These are phyloP conservation scores for Hypholoma fasciculare DNA, from an alignment of 768 basidiomycete genomes.

Conservation along the genomic window DNA sequence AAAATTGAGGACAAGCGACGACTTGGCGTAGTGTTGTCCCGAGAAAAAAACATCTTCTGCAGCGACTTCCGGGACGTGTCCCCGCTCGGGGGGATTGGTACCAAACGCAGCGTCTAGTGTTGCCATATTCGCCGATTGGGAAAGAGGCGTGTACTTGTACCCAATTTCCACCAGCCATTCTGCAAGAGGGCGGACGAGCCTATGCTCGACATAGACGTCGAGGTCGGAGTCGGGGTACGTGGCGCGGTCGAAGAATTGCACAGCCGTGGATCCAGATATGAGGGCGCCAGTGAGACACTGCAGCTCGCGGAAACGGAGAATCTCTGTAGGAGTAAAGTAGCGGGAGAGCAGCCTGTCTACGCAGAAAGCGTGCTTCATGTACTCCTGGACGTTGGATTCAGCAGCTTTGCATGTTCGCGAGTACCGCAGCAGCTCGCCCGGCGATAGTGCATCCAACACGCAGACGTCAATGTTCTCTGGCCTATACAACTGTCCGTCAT, in stretches of 20 bases:
- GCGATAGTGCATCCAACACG: neutral
- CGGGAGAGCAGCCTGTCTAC: neutral
- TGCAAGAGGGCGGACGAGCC: neutral
- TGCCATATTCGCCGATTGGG: neutral
- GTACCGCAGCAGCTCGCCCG: neutral
- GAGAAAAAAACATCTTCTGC: neutral
- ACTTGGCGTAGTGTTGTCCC: neutral
- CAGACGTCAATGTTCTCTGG: neutral
- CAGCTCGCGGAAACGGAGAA: neutral
- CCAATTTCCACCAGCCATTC: neutral
- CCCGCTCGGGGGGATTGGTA: neutral
- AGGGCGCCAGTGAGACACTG: neutral
- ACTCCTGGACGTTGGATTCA: neutral
- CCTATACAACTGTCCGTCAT: neutral
- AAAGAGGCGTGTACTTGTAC: neutral
- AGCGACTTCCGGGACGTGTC: neutral
- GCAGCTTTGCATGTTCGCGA: neutral
- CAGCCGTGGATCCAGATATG: slow-evolving; percentile 4
- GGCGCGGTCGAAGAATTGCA: slow-evolving; percentile 1
- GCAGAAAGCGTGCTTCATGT: neutral
- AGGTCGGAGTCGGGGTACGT: neutral
- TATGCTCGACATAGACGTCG: neutral
- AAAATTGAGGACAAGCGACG: neutral
- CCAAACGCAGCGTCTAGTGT: neutral
- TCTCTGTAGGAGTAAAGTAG: neutral